Evolutionary conservation across 768 basidiomycete species (phyloP), one percentile per base, ranked within the genome.

Genomic region (Mycena metata): DNA sequence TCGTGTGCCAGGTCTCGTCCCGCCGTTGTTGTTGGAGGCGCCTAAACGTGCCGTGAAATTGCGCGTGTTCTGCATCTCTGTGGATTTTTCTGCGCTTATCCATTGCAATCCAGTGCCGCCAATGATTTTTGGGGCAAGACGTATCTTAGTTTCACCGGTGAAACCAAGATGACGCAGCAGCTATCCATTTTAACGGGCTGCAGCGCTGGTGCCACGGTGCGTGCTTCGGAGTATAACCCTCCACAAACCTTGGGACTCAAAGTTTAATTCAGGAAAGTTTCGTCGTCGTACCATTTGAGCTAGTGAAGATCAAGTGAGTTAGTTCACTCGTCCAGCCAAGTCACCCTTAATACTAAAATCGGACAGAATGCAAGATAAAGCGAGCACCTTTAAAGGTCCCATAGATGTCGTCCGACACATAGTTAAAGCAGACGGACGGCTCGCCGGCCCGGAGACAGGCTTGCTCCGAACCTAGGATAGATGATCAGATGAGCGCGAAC

Each of bases 41-140:
- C 98, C 98, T 2, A 99, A 99, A 83, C 91, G 98, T 81, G 98
- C 98, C 17, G 94, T 96, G 54, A 99, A 99, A 87, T 94, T 94
- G 92, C 93, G 71, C 69, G 89, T 82, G 24, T 16, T 26, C 15
- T 42, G 21, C 17, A 17, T 23, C 36, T 24, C 23, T 57, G 41
- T 33, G 35, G 21, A 51, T 47, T n/a, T 13, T 7, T 19, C 17
- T 23, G 54, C 23, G 39, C 33, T 46, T 24, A 60, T 24, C 56
- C 41, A 11, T 26, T 3, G 19, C 8, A 1, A 39, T 67, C 12
- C 70, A 91, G 90, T 72, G 94, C 94, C 26, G 86, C 94, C 11
- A 96, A 96, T 83, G 97, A 96, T 75, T 98, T 93, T 78, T 99
- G 98, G 98, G 96, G 96, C 3, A 94, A 92, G 79, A 91, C 87